Percentiles rank a stretch among this genome's conserved stretches.
Conservation (phyloP, 139 green algal genomes). For the Pleodorina starrii region DNA sequence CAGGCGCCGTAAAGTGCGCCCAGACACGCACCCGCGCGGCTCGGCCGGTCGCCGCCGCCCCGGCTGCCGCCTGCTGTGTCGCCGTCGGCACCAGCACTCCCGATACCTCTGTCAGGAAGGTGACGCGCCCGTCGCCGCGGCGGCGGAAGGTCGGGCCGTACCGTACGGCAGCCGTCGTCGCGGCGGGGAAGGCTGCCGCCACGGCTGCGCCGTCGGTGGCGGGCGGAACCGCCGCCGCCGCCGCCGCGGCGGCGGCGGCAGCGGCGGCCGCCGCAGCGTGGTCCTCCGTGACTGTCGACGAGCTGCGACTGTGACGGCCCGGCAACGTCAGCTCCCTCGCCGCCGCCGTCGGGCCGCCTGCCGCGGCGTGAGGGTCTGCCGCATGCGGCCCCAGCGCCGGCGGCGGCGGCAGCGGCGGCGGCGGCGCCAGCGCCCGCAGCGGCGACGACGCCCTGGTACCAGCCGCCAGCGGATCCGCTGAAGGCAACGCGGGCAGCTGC, state of each 20-base stretch:
- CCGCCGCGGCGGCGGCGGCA: neutral
- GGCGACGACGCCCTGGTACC: too few relatives aligned
- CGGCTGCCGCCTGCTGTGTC: neutral
- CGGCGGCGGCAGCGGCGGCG: neutral
- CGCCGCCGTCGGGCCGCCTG: neutral
- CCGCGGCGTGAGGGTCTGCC: neutral
- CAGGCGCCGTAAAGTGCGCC: too few relatives aligned
- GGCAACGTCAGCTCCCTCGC: too few relatives aligned
- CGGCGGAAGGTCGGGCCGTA: slow-evolving; percentile 25
- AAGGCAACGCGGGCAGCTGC: neutral
- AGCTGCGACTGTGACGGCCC: neutral
- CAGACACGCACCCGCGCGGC: neutral
- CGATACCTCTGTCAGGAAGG: neutral
- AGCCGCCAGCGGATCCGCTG: neutral
- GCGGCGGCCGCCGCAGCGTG: neutral
- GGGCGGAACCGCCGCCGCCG: neutral
- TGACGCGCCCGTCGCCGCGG: neutral
- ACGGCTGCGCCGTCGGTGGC: neutral
- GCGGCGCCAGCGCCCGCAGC: neutral
- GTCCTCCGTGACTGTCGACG: neutral
- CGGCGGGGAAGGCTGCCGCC: neutral
- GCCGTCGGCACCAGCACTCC: neutral
- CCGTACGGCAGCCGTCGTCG: neutral
- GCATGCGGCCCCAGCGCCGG: neutral
- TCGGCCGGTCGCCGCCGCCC: neutral